Evolutionary conservation across 2,329 filamentous ascomycete genomes (phyloP).

Genomic region (Diaporthe amygdali): DNA sequence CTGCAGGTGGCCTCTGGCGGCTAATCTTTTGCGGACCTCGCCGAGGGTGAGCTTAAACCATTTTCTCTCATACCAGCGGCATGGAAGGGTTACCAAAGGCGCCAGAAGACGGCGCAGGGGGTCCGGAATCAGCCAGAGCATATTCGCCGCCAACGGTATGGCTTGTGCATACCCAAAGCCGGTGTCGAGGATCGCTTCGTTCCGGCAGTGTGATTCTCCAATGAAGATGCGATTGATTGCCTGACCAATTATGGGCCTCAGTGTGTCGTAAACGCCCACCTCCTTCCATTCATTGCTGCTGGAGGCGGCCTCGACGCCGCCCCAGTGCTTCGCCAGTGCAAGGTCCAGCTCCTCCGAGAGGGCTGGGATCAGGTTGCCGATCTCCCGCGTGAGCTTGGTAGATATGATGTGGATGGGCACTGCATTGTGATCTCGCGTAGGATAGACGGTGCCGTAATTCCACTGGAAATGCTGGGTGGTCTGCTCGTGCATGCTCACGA

Average conservation of each 20-base stretch:
- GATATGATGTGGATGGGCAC: conserved; percentile 19
- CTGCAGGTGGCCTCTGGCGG: background rate
- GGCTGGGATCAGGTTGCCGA: conserved; percentile 16
- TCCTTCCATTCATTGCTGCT: conserved; percentile 18
- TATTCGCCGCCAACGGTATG: conserved; percentile 17
- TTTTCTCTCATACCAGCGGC: conserved; percentile 11
- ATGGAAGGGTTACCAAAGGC: conserved; percentile 14
- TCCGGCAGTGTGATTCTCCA: conserved; percentile 3
- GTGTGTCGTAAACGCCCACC: conserved; percentile 18
- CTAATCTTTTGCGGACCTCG: conserved; percentile 3
- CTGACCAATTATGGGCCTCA: conserved; percentile 18
- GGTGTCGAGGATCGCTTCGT: conserved; percentile 4
- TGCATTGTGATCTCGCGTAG: conserved; percentile 17
- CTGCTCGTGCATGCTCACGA: conserved; percentile 23
- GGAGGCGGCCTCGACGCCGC: background rate
- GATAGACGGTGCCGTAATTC: conserved; percentile 16
- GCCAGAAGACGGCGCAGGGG: conserved; percentile 12
- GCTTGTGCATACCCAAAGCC: conserved; percentile 15
- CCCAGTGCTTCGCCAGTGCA: conserved; percentile 15
- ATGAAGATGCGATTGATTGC: conserved; percentile 20
- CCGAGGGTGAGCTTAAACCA: conserved; percentile 17
- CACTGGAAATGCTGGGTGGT: conserved; percentile 17
- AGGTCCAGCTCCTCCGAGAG: conserved; percentile 17
- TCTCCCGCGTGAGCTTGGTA: conserved; percentile 17
- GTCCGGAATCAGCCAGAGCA: conserved; percentile 11